phyloP scores from a whole-genome alignment of 306 rosid species.

The Lotus japonicus region DNA sequence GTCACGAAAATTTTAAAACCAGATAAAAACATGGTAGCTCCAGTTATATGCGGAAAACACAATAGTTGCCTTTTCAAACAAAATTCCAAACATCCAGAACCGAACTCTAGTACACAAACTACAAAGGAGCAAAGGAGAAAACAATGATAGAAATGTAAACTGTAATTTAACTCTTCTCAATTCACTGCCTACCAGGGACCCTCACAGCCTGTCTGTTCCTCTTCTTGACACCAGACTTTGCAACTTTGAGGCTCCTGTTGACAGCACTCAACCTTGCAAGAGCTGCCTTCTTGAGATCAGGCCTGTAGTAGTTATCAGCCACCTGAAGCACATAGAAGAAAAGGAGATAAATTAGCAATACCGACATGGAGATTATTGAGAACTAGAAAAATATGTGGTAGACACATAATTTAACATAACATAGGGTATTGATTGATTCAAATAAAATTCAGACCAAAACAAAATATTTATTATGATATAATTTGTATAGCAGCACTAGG shows the following conservation, averaged over 20 bases:
- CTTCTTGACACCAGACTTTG: conserved; percentile 93
- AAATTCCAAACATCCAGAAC: not conserved
- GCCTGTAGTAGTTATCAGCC: conserved; percentile 70
- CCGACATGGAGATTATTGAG: too few relatives aligned
- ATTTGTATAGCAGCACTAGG: too few relatives aligned
- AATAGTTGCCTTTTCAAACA: not conserved
- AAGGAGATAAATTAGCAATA: not conserved
- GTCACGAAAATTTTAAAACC: not conserved
- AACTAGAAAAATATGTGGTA: too few relatives aligned
- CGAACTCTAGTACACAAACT: conserved; percentile 12
- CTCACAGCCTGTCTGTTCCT: conserved; percentile 70
- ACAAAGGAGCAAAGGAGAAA: conserved; percentile 9
- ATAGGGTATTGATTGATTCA: too few relatives aligned
- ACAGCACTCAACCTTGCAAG: conserved; percentile 91
- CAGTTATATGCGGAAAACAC: not conserved
- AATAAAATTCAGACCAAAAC: too few relatives aligned
- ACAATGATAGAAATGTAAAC: not conserved
- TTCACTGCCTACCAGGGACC: conserved; percentile 30
- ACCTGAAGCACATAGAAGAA: conserved; percentile 39
- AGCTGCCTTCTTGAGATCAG: conserved; percentile 81
- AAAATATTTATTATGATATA: too few relatives aligned
- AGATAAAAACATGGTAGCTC: not conserved
- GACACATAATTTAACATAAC: too few relatives aligned
- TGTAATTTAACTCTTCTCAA: not conserved
- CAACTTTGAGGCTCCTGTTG: conserved; percentile 74